Conservation (phyloP, 345 rosid genomes). For the Microcos paniculata region DNA sequence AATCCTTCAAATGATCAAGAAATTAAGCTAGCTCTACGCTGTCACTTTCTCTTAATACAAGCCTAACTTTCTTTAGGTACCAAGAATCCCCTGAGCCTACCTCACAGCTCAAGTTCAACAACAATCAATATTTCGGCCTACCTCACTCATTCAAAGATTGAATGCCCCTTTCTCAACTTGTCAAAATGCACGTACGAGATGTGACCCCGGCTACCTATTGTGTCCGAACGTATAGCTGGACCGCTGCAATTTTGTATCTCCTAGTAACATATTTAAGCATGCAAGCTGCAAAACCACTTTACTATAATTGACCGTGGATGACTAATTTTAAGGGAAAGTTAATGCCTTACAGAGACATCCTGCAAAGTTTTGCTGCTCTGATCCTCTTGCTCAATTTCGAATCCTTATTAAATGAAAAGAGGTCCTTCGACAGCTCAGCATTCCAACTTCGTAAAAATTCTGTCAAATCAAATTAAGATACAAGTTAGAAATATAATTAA, state of each 20-base stretch:
- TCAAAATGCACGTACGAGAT: neutral
- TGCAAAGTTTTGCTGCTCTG: too few relatives aligned
- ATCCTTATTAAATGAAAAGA: too few relatives aligned
- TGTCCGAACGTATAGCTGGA: neutral
- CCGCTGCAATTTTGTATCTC: too few relatives aligned
- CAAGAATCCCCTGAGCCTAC: neutral
- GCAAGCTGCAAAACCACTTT: neutral
- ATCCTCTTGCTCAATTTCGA: too few relatives aligned
- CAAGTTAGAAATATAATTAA: too few relatives aligned
- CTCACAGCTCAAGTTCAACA: neutral
- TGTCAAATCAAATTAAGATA: too few relatives aligned
- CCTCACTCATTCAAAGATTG: neutral
- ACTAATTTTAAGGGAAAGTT: too few relatives aligned
- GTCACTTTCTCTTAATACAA: conserved; percentile 2
- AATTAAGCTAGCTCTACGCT: neutral
- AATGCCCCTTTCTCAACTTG: neutral
- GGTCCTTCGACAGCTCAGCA: too few relatives aligned
- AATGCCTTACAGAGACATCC: too few relatives aligned
- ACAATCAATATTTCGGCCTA: neutral
- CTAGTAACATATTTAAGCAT: too few relatives aligned
- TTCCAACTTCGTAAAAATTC: too few relatives aligned
- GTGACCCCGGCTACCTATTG: neutral
- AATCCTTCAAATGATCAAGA: neutral
- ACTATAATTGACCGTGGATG: too few relatives aligned
- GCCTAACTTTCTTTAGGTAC: conserved; percentile 16